Evolutionary conservation across 371 early-diverging fungal genomes (phyloP).

Genomic region (Syncephalastrum racemosum): DNA sequence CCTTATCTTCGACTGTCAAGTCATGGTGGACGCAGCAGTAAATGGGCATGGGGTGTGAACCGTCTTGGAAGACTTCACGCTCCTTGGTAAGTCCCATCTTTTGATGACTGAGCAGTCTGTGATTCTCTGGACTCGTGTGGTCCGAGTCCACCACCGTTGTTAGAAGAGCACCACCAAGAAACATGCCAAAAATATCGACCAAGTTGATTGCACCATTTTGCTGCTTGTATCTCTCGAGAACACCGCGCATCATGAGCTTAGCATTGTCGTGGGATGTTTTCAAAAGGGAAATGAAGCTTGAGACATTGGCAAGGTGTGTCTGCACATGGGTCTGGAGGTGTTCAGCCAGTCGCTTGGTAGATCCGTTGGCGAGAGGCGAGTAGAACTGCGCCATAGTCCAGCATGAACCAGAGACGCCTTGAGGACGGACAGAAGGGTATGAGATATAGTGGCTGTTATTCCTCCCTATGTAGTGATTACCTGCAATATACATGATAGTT

Average conservation of each 20-base stretch:
- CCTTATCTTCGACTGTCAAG: constrained; percentile 5
- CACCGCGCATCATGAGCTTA: constrained; percentile 50
- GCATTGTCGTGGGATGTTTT: constrained; percentile 38
- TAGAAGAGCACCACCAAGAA: constrained; percentile 59
- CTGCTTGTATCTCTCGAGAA: constrained; percentile 52
- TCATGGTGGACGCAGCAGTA: constrained; percentile 71
- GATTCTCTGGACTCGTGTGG: too few species aligned
- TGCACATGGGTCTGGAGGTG: constrained; percentile 34
- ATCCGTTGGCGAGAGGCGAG: constrained; percentile 21
- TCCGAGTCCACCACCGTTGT: constrained; percentile 18
- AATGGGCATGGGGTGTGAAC: constrained; percentile 71
- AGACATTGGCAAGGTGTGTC: constrained; percentile 34
- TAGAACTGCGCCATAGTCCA: constrained; percentile 49
- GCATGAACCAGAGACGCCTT: constrained; percentile 57
- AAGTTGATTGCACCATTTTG: constrained; percentile 50
- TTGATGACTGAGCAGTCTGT: too few species aligned
- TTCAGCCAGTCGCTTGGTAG: constrained; percentile 12
- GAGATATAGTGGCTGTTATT: background rate
- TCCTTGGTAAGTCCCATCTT: constrained; percentile 35
- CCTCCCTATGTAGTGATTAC: constrained; percentile 17
- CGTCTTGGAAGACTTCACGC: constrained; percentile 57
- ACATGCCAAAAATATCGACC: constrained; percentile 70
- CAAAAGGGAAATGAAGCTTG: constrained; percentile 35
- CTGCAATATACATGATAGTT: constrained; percentile 59
- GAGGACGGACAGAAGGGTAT: background rate